Base-by-base conservation (phyloP, 176 grass and related monocot species). In the Tillandsia leiboldiana region DNA sequence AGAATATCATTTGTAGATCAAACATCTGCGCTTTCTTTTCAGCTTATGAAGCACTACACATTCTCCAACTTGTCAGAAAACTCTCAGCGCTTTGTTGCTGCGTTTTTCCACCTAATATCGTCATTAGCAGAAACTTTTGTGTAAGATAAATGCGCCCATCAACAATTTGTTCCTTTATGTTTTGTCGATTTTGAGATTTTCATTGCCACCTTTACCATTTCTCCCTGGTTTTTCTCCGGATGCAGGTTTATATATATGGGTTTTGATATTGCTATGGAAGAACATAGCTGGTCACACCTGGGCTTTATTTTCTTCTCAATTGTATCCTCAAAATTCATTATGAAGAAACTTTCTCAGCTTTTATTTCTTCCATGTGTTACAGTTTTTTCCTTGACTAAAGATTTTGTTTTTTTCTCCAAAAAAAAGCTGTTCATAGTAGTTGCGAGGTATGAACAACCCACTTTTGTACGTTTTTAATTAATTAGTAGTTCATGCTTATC, bases 271-370 rank as follows among this genome's bases (percentile, higher is more conserved):
- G 94, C 87, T 51, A 93, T 99, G 87, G 94, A 99, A 89, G 82
- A 99, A 71, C 94, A 99, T 84, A 99, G 94, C 78, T 99, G 89
- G 94, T 92, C 93, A 67, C 94, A 99, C 63, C 76, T 99, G 51
- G 87, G 89, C 62, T 99, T 99, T 81, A 99, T 93, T 78, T 90
- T 99, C 82, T 99, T 97, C 84, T 97, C 94, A 81, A 97, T 97
- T 75, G 94, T 97, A 97, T 97, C 94, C 94, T 97, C 28, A 61
- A 61, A 5, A 1, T 61, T 22, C 56, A 61, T 61, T 61, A 59
- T 61, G 56, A 42, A 42, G 33, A 8, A 42, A 7, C 33, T 42
- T 42, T 42, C 33, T 42, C 33, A 42, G 33, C 33, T 42, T 42
- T 42, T 42, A 42, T 42, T 6, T 42, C 33, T 42, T 0, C 33